Evolutionary conservation across 2,329 filamentous ascomycete genomes (phyloP), one percentile per base, ranked within the genome.

Genomic region (Pseudogymnoascus sp.): DNA sequence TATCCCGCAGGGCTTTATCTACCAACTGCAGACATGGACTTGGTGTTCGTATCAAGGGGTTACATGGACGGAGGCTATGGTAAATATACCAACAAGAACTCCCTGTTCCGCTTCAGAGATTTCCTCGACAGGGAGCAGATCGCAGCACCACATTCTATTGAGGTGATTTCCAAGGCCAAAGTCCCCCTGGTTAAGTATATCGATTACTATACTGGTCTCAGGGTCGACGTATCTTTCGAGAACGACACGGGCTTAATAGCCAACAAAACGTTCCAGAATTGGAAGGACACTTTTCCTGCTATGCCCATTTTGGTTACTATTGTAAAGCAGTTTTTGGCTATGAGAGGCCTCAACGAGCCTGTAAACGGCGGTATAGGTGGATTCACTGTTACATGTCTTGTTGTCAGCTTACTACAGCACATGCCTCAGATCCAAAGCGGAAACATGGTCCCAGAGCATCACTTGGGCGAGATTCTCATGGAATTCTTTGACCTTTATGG

Each of bases 171-270:
- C 1, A 79, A 81, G 66, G 92, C 94, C 21, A 91, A 89, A 69
- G 92, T 99, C 2, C 94, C 94, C 0, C 84, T 99, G 61, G 84
- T 97, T 75, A 99, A 99, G 74, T 97, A 90, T 70, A 82, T 91
- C 48, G 94, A 99, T 71, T 80, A 78, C 61, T 70, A 82, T 61
- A 97, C 92, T 1, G 87, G 86, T 10, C 78, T 99, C 61, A 90
- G 89, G 68, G 89, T 97, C 10, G 94, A 99, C 72, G 83, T 99
- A 10, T 97, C 92, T 0, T 97, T 99, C 71, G 93, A 99, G 76
- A 97, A 97, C 71, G 76, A 87, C 36, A 90, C 89, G 42, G 94
- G 94, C 9, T 77, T 97, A 8, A 76, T 82, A 15, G 93, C 94
- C 2, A 88, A 94, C 70, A 77, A 86, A 15, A 97, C 91, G 0